Base-by-base conservation (phyloP, 192 early-diverging fungal species). In the Coemansia sp. region DNA sequence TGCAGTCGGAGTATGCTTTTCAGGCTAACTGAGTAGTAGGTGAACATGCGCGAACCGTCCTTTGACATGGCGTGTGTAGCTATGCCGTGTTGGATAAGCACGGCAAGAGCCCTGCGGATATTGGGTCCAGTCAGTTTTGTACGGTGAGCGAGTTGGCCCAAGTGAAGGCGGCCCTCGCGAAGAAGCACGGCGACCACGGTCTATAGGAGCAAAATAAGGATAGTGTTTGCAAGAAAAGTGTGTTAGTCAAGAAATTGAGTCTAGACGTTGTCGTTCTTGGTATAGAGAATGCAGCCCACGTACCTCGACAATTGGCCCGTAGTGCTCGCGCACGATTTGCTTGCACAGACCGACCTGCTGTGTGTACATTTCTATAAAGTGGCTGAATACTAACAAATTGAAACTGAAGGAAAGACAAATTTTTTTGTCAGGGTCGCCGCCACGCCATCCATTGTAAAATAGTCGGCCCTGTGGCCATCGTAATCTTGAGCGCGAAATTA, bases 31-130 rank as follows among this genome's bases (percentile, higher is more conserved):
- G 87, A 79, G 70, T 95, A 98, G 78, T 90, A 93, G 8, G 88
- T 88, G 4, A 84, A 76, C 32, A 85, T 84, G n/a, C 88, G 82
- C 32, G 64, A 38, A 1, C 86, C 85, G 60, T 93, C 92, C 29
- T 79, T 62, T 3, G 76, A 48, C 67, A 90, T 89, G 6, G 92
- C 89, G 69, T 90, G 93, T 8, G 88, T 88, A 11, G 80, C 90
- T 3, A 94, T 59, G 69, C 88, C 86, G 77, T 98, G 95, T 75
- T 98, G 95, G 46, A 98, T 92, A 61, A 98, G 81, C 3, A 95
- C 86, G 14, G 91, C 87, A 19, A 98, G 82, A 29, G 84, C 81
- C 74, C 95, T 92, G 23, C 90, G 87, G 9, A 92, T 87, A 27
- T 88, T 84, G 37, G 70, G 68, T 7, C 75, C 59, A 2, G 79